phyloP scores from a whole-genome alignment of 306 rosid species.

The Vicia faba region DNA sequence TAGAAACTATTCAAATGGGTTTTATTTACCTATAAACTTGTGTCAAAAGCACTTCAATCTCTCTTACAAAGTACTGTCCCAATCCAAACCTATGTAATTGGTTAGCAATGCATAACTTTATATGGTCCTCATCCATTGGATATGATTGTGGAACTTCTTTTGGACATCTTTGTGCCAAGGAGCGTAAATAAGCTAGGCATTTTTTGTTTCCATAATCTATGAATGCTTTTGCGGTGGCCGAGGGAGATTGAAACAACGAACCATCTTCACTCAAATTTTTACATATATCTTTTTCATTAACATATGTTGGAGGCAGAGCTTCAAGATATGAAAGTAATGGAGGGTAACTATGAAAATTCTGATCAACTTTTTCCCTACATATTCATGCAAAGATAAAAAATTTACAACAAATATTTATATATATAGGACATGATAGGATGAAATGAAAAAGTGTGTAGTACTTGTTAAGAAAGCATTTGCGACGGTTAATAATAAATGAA shows the following conservation, averaged over 20 bases:
- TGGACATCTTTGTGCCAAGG: slow-evolving; percentile 43
- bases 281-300: slow-evolving; percentile 34
- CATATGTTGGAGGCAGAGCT: slow-evolving; percentile 37
- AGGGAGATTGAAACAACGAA: no score
- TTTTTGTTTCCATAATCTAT: slow-evolving; percentile 32
- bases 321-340: slow-evolving; percentile 43
- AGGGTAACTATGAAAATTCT: slow-evolving; percentile 9
- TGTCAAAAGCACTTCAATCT: no score
- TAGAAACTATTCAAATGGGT: no score
- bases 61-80: no score
- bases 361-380: slow-evolving; percentile 34
- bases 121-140: slow-evolving; percentile 52
- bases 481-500: background rate
- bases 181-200: slow-evolving; percentile 33
- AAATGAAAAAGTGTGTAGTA: no score
- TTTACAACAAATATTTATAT: background rate
- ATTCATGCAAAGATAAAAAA: background rate
- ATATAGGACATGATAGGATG: no score
- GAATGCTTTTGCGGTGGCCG: slow-evolving; percentile 48
- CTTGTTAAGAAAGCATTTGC: no score
- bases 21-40: no score
- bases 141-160: slow-evolving; percentile 43
- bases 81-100: slow-evolving; percentile 48
- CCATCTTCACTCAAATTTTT: no score
- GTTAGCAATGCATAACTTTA: slow-evolving; percentile 43